Percentiles rank a stretch among this genome's conserved stretches.
phyloP scores from a whole-genome alignment of 805 yeast genomes.

The Hanseniaspora meyeri region DNA sequence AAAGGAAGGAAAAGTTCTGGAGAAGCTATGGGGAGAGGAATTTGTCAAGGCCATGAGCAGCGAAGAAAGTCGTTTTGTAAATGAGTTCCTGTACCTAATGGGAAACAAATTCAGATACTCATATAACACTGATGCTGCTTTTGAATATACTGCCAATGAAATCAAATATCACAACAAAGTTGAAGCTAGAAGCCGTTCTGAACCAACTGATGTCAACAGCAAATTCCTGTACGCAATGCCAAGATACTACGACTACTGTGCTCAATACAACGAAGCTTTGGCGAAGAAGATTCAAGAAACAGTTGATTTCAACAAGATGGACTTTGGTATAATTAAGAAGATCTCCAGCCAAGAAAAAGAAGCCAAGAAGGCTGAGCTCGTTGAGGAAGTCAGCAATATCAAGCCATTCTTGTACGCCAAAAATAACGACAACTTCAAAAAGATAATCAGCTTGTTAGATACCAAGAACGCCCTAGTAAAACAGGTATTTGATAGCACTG shows the following conservation, averaged over 20 bases:
- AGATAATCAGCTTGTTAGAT: constrained; percentile 10
- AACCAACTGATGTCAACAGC: constrained; percentile 60
- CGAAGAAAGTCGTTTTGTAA: constrained; percentile 10
- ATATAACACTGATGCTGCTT: constrained; percentile 16
- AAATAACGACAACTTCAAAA: constrained; percentile 13
- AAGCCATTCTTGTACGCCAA: constrained; percentile 8
- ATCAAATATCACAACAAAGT: constrained; percentile 47
- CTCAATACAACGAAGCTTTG: constrained; percentile 17
- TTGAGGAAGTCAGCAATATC: constrained; percentile 15
- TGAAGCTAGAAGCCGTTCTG: constrained; percentile 70
- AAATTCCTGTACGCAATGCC: constrained; percentile 82
- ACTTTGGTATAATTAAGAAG: constrained; percentile 25
- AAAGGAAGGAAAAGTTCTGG: constrained; percentile 56
- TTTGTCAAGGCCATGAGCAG: not conserved
- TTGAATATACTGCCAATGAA: constrained; percentile 3
- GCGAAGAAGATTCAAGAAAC: constrained; percentile 31
- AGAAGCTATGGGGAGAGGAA: constrained; percentile 1
- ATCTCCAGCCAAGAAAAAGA: constrained; percentile 26
- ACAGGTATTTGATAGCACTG: constrained; percentile 1
- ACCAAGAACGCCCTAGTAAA: not conserved
- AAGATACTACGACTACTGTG: constrained; percentile 53
- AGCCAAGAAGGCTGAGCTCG: constrained; percentile 17
- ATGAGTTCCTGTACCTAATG: constrained; percentile 9
- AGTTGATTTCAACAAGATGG: constrained; percentile 33
- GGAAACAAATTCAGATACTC: constrained; percentile 27